Evolutionary conservation across 2,329 filamentous ascomycete genomes (phyloP).

Genomic region (Ophiosphaerella narmari): DNA sequence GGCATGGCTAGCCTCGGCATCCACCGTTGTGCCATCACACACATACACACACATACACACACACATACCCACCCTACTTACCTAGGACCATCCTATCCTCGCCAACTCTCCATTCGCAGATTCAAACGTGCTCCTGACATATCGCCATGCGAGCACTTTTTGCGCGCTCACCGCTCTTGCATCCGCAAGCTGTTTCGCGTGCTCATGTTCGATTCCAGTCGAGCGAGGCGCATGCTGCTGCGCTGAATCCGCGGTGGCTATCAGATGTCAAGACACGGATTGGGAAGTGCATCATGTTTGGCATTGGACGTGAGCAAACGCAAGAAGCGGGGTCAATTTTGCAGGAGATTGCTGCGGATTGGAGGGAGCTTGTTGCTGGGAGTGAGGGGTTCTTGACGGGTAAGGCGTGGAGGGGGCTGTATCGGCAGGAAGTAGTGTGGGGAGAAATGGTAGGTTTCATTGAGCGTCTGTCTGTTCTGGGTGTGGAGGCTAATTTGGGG

Average conservation of each 20-base stretch:
- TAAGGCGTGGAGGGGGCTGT: conserved; percentile 64
- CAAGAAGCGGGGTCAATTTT: conserved; percentile 64
- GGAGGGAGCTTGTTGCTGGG: conserved; percentile 73
- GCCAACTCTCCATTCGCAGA: not conserved
- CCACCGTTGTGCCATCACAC: not conserved
- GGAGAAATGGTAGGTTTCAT: conserved; percentile 74
- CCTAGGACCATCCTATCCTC: not conserved
- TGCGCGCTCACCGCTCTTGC: not conserved
- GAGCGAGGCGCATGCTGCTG: conserved; percentile 1
- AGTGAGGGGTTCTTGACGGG: conserved; percentile 75
- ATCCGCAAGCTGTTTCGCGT: not conserved
- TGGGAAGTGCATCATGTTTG: conserved; percentile 77
- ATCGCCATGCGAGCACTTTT: not conserved
- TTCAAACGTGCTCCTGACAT: not conserved
- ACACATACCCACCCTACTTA: too few relatives aligned
- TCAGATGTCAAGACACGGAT: conserved; percentile 68
- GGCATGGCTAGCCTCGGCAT: not conserved
- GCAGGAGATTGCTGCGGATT: conserved; percentile 64
- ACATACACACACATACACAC: too few relatives aligned
- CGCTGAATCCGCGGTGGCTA: conserved; percentile 65
- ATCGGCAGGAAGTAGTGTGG: conserved; percentile 73
- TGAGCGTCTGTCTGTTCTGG: not conserved
- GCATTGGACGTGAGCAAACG: conserved; percentile 64
- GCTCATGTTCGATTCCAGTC: conserved; percentile 3
- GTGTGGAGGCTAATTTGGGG: conserved; percentile 31